Evolutionary conservation across 169 alveolate species (phyloP), one percentile per base, ranked within the genome.

Genomic region (Nephromyces sp.): DNA sequence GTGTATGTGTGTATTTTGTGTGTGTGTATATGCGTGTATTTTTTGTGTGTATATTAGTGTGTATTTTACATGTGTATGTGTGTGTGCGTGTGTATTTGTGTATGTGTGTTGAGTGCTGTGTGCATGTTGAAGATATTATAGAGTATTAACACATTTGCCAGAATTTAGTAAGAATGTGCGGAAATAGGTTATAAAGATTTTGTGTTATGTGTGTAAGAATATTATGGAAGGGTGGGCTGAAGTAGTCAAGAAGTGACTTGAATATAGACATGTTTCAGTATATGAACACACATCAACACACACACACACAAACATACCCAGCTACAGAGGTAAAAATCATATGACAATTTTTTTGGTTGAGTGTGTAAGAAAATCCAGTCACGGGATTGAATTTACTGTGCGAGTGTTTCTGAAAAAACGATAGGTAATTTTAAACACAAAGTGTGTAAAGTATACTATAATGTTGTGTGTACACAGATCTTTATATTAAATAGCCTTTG

Each of bases 311-410:
- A 66, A 61, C 74, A 6, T 21, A 70, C 83, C 84, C 84, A 32
- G 78, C 32, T 67, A 78, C 84, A 4, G 84, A 78, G 8, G 84
- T 78, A 64, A 71, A 63, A 51, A 70, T 28, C 83, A 77, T 77
- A 25, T 34, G 53, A 74, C 84, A 71, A 51, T 31, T 32, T 30
- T 70, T 70, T 66, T 64, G 67, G 27, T 57, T 69, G 2, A 62
- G 75, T 5, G 35, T 21, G n/a, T 31, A 70, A 21, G 51, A 64
- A 35, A 78, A 78, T 21, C 62, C 52, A 0, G 32, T 43, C 51
- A 78, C 84, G n/a, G 84, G 79, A 29, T 78, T 78, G 30, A 64
- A 78, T 22, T 68, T 71, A 34, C 84, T 78, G 52, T 34, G 25
- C 52, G 74, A 57, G 71, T 57, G 83, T 28, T 61, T 62, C 78